Conservation (phyloP, 2,329 filamentous ascomycete genomes). For the Aspergillus ruber region DNA sequence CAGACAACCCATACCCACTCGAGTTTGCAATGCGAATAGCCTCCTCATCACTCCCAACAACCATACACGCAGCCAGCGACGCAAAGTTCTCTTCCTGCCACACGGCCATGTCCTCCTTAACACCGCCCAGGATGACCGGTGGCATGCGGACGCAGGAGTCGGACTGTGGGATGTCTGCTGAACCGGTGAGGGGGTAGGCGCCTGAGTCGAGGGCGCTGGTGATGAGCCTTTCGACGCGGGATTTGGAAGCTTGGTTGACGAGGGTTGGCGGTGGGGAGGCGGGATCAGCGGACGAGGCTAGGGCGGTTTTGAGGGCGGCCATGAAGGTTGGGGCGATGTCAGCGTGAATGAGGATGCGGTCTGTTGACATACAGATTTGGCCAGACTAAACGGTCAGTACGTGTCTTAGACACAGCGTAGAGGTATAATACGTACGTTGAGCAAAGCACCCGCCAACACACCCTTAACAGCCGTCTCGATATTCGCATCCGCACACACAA, state of each 20-base stretch:
- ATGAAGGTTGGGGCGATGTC: slow-evolving; percentile 48
- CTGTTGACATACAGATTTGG: slow-evolving; percentile 79
- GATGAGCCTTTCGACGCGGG: slow-evolving; percentile 34
- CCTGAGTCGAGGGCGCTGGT: slow-evolving; percentile 23
- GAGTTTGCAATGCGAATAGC: slow-evolving; percentile 69
- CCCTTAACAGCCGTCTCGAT: slow-evolving; percentile 52
- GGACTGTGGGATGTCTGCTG: slow-evolving; percentile 4
- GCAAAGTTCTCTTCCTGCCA: slow-evolving; percentile 71
- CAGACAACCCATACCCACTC: slow-evolving; percentile 66
- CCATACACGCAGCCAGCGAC: slow-evolving; percentile 60
- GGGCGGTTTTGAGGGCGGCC: slow-evolving; percentile 40
- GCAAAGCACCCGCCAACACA: slow-evolving; percentile 27
- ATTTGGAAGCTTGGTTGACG: slow-evolving; percentile 39
- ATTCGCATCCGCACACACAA: slow-evolving; percentile 73
- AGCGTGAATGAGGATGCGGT: slow-evolving; percentile 60
- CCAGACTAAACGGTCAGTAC: slow-evolving; percentile 47
- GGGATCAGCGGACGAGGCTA: slow-evolving; percentile 26
- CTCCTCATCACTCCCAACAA: slow-evolving; percentile 56
- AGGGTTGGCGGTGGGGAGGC: slow-evolving; percentile 33
- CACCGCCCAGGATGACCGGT: slow-evolving; percentile 60
- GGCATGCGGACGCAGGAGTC: slow-evolving; percentile 43
- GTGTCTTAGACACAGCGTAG: slow-evolving; percentile 1
- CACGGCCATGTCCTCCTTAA: slow-evolving; percentile 64
- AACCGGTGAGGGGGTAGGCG: slow-evolving; percentile 26
- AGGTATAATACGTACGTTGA: slow-evolving; percentile 21